These are phyloP conservation scores for Trametes sp. DNA, from an alignment of 1,284 basidiomycete species.

Conservation along the genomic window DNA sequence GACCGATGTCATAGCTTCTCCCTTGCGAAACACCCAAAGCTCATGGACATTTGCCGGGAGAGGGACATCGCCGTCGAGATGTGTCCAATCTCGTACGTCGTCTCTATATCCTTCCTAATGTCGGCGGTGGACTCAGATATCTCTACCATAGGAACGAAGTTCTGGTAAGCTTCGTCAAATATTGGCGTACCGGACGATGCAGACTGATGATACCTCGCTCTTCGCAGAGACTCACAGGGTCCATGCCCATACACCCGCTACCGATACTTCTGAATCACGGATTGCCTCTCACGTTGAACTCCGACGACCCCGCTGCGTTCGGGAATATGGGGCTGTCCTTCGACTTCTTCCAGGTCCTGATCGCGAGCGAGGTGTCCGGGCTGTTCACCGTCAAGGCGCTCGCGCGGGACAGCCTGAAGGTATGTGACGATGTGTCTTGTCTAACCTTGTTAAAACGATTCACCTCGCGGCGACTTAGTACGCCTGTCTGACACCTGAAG, in stretches of 20 bases:
- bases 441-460: no score
- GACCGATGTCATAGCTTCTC: slow-evolving; percentile 57
- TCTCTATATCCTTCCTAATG: slow-evolving; percentile 13
- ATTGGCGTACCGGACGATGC: background rate
- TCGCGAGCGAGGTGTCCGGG: no score
- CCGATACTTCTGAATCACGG: slow-evolving; percentile 74
- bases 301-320: slow-evolving; percentile 79
- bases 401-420: no score
- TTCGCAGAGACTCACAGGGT: slow-evolving; percentile 69
- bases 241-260: slow-evolving; percentile 80
- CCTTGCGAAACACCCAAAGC: slow-evolving; percentile 73
- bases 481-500: no score
- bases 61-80: slow-evolving; percentile 71
- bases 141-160: slow-evolving; percentile 63
- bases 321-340: slow-evolving; percentile 79
- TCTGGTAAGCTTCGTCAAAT: slow-evolving; percentile 51
- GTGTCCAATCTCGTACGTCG: slow-evolving; percentile 73
- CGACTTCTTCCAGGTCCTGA: slow-evolving; percentile 75
- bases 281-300: slow-evolving; percentile 71
- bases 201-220: background rate
- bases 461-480: no score
- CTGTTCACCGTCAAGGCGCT: no score
- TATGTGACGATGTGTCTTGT: no score
- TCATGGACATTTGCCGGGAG: slow-evolving; percentile 72
- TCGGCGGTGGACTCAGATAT: background rate